These are phyloP conservation scores for Lactarius psammicola DNA, from an alignment of 768 basidiomycete genomes.

Conservation along the genomic window DNA sequence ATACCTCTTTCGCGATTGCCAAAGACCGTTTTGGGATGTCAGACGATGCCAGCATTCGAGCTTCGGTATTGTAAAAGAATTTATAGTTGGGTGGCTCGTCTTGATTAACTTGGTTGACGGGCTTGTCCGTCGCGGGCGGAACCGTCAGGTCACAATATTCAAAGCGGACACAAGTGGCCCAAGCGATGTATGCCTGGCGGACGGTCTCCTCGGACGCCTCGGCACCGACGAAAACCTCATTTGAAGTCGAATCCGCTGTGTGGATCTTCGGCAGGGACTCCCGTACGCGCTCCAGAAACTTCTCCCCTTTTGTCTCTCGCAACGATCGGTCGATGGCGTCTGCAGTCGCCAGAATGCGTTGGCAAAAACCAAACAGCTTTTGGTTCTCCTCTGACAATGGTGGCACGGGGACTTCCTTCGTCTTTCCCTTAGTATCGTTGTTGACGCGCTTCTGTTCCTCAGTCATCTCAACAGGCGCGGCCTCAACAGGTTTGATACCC, in stretches of 20 bases:
- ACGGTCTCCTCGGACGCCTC: slow-evolving; percentile 66
- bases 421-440: slow-evolving; percentile 60
- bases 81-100: slow-evolving; percentile 72
- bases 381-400: slow-evolving; percentile 67
- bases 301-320: slow-evolving; percentile 84
- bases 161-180: slow-evolving; percentile 81
- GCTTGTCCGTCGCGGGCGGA: slow-evolving; percentile 34
- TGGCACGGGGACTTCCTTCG: slow-evolving; percentile 49
- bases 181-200: slow-evolving; percentile 71
- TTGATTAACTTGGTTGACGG: slow-evolving; percentile 44
- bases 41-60: slow-evolving; percentile 76
- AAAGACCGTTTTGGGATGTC: slow-evolving; percentile 89
- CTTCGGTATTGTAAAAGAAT: slow-evolving; percentile 79
- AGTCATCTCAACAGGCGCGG: slow-evolving; percentile 62
- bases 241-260: slow-evolving; percentile 42
- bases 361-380: slow-evolving; percentile 78
- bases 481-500: slow-evolving; percentile 51
- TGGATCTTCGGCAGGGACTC: slow-evolving; percentile 72
- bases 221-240: slow-evolving; percentile 44
- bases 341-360: slow-evolving; percentile 79
- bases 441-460: slow-evolving; percentile 92
- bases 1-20: slow-evolving; percentile 92
- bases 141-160: slow-evolving; percentile 88
- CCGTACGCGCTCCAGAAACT: slow-evolving; percentile 78
- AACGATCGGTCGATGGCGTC: slow-evolving; percentile 85